Evolutionary conservation across 2,329 filamentous ascomycete genomes (phyloP).

Genomic region (Colletotrichum magnum): DNA sequence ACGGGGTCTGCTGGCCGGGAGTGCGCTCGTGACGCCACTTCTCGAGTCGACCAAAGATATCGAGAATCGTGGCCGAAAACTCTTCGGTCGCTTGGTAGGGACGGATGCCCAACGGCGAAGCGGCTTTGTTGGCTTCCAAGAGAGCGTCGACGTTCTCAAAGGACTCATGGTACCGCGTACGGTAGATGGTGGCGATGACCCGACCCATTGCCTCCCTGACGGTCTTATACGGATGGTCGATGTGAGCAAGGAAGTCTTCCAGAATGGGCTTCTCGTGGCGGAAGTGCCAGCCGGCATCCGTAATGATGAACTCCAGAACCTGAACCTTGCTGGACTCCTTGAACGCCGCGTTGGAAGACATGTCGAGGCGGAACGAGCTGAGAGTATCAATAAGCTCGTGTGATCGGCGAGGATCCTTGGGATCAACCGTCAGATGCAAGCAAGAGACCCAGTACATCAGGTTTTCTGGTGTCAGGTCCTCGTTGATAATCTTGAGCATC

Average conservation of each 20-base stretch:
- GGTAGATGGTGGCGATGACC: constrained; percentile 88
- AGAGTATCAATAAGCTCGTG: constrained; percentile 90
- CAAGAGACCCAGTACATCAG: constrained; percentile 95
- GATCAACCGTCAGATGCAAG: constrained; percentile 88
- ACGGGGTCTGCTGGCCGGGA: constrained; percentile 92
- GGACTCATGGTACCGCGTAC: constrained; percentile 94
- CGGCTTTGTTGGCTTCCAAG: constrained; percentile 82
- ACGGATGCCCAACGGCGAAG: constrained; percentile 85
- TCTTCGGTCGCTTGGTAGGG: constrained; percentile 86
- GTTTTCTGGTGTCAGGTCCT: constrained; percentile 95
- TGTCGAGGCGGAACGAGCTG: constrained; percentile 89
- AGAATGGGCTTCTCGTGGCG: constrained; percentile 89
- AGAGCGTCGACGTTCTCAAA: constrained; percentile 84
- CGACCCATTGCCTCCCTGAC: constrained; percentile 95
- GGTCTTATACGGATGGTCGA: constrained; percentile 98
- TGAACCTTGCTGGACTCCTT: constrained; percentile 98
- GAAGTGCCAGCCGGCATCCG: constrained; percentile 96
- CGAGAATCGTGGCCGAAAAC: constrained; percentile 78
- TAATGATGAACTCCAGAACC: constrained; percentile 88
- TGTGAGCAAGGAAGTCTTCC: constrained; percentile 88
- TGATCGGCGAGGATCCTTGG: constrained; percentile 88
- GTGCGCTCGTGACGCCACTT: constrained; percentile 87
- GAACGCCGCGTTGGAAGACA: constrained; percentile 96
- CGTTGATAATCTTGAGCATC: constrained; percentile 87
- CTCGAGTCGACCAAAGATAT: constrained; percentile 85